Conservation (phyloP, 805 yeast genomes). For the Wickerhamiella siamensis region DNA sequence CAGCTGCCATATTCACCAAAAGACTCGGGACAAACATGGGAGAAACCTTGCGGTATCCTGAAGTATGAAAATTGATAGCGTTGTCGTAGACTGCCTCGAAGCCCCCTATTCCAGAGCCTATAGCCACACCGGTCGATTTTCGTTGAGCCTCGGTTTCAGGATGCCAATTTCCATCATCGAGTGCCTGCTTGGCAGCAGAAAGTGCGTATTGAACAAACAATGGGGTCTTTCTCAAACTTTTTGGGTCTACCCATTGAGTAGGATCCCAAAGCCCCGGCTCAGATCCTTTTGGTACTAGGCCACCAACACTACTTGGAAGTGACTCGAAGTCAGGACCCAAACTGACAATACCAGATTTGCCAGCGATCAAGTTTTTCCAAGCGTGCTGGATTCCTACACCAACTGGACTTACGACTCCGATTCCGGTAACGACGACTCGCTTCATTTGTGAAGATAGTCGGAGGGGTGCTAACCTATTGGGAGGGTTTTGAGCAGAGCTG, state of each 20-base stretch:
- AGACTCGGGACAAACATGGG: conserved; percentile 80
- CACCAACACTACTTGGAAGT: conserved; percentile 64
- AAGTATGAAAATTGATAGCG: conserved; percentile 33
- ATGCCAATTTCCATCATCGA: conserved; percentile 47
- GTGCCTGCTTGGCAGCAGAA: conserved; percentile 64
- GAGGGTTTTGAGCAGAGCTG: too few species aligned
- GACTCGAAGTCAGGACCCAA: conserved; percentile 34
- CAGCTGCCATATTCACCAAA: conserved; percentile 87
- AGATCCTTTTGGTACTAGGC: conserved; percentile 46
- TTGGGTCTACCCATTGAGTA: conserved; percentile 33
- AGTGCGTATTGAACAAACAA: conserved; percentile 65
- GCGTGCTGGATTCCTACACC: conserved; percentile 44
- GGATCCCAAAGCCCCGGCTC: conserved; percentile 39
- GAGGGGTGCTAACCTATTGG: background rate
- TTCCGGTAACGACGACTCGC: conserved; percentile 83
- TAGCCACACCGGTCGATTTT: conserved; percentile 43
- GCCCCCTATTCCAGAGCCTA: conserved; percentile 90
- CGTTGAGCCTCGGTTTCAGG: conserved; percentile 23
- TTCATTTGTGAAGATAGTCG: background rate
- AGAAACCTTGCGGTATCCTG: conserved; percentile 56
- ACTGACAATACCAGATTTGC: conserved; percentile 27
- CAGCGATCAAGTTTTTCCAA: conserved; percentile 25
- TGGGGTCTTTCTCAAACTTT: conserved; percentile 44
- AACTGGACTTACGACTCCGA: conserved; percentile 75
- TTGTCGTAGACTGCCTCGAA: conserved; percentile 58